These are phyloP conservation scores for Aspergillus sojae DNA, from an alignment of 2,329 filamentous ascomycete species.

Conservation along the genomic window DNA sequence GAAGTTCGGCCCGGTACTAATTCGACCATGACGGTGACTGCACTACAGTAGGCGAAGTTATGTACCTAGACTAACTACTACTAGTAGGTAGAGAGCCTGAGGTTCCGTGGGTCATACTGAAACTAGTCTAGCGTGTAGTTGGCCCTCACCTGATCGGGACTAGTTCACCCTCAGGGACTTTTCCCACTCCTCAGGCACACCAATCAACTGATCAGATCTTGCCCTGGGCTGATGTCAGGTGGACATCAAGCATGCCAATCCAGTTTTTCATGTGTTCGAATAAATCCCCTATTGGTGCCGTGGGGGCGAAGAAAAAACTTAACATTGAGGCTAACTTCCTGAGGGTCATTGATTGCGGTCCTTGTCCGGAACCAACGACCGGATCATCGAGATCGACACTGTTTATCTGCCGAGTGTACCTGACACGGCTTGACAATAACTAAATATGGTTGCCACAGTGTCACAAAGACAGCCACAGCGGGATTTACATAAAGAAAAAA, in stretches of 20 bases:
- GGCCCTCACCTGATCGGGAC: constrained; percentile 2
- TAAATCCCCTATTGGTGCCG: not conserved
- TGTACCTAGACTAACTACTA: too few relatives aligned
- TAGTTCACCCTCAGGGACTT: not conserved
- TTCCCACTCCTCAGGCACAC: constrained; percentile 18
- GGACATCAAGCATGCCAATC: not conserved
- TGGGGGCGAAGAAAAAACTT: not conserved
- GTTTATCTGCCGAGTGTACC: not conserved
- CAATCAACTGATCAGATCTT: constrained; percentile 15
- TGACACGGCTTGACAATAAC: not conserved
- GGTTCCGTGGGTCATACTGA: not conserved
- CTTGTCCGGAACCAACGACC: constrained; percentile 1
- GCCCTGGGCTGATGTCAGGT: constrained; percentile 5
- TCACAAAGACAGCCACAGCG: not conserved
- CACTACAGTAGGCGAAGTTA: not conserved
- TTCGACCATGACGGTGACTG: not conserved
- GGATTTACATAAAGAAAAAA: not conserved
- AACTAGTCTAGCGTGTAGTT: not conserved
- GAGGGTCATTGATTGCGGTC: not conserved
- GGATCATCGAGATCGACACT: constrained; percentile 10
- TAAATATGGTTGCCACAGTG: not conserved
- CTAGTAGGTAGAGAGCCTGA: not conserved
- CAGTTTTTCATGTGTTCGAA: not conserved
- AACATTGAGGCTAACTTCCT: not conserved
- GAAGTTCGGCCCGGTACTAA: not conserved